Percentiles rank a stretch among this genome's conserved stretches.
phyloP scores from a whole-genome alignment of 2,329 filamentous ascomycete species.

The Endocalyx cinctus region DNA sequence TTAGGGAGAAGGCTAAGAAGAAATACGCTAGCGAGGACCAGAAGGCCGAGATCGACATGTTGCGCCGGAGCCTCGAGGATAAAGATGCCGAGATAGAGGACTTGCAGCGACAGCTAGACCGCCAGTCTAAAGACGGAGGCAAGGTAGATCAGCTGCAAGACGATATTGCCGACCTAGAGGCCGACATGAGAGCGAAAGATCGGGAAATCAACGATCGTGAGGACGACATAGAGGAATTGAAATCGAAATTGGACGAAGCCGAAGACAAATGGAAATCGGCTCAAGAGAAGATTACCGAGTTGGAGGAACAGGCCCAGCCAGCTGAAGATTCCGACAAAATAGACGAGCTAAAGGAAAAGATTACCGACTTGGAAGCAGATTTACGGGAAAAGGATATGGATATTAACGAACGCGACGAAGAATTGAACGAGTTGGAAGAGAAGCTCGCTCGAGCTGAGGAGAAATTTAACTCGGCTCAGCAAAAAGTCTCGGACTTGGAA shows the following conservation, averaged over 20 bases:
- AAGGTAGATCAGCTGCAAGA: conserved; percentile 65
- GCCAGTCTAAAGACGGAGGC: conserved; percentile 51
- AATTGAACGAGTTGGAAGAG: conserved; percentile 48
- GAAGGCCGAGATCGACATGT: conserved; percentile 53
- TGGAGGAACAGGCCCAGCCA: conserved; percentile 35
- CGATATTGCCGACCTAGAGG: conserved; percentile 71
- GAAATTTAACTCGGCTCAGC: conserved; percentile 52
- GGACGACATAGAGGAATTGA: conserved; percentile 67
- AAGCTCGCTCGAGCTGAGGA: conserved; percentile 47
- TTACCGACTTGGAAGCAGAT: conserved; percentile 53
- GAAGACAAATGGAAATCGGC: conserved; percentile 36
- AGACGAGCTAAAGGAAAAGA: conserved; percentile 36
- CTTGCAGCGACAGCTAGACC: conserved; percentile 54
- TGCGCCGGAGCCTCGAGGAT: conserved; percentile 53
- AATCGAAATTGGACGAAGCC: conserved; percentile 44
- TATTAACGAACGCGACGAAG: conserved; percentile 49
- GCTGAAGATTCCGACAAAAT: conserved; percentile 35
- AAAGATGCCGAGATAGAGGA: conserved; percentile 58
- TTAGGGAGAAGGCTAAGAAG: conserved; percentile 76
- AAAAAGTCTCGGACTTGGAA: conserved; percentile 50
- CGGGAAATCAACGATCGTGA: conserved; percentile 68
- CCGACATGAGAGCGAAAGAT: conserved; percentile 71
- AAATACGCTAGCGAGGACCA: conserved; percentile 69
- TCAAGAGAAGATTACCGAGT: conserved; percentile 14
- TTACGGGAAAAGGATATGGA: conserved; percentile 54